Percentiles rank a stretch among this genome's conserved stretches.
These are phyloP conservation scores for Moniliophthora roreri DNA, from an alignment of 1,284 basidiomycete species.

Conservation along the genomic window DNA sequence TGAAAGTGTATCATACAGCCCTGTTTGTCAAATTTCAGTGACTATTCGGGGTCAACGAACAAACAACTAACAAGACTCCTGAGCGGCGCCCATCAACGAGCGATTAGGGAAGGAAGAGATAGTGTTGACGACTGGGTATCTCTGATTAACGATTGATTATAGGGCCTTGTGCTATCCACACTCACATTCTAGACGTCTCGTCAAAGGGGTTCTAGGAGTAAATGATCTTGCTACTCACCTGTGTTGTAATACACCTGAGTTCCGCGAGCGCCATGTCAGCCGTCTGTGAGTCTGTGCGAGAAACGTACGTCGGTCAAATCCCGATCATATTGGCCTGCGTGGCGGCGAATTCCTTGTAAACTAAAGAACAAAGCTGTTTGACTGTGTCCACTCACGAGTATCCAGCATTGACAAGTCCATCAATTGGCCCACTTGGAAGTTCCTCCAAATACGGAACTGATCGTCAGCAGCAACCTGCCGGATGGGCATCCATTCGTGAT, in stretches of 20 bases:
- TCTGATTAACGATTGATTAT: too few relatives aligned
- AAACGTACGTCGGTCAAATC: constrained; percentile 56
- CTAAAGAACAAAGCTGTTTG: constrained; percentile 2
- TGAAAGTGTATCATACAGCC: constrained; percentile 53
- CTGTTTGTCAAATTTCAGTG: constrained; percentile 24
- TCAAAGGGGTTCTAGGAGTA: background rate
- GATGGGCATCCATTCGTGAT: constrained; percentile 74
- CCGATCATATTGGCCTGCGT: constrained; percentile 59
- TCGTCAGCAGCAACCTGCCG: constrained; percentile 62
- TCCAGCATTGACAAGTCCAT: constrained; percentile 64
- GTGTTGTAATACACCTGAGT: constrained; percentile 60
- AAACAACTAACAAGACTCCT: constrained; percentile 48
- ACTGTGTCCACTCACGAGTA: constrained; percentile 39
- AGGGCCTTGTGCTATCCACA: too few relatives aligned
- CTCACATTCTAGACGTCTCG: background rate
- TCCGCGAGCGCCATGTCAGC: background rate
- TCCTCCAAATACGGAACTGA: constrained; percentile 65
- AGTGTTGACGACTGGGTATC: constrained; percentile 45
- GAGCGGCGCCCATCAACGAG: constrained; percentile 56
- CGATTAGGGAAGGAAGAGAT: constrained; percentile 45
- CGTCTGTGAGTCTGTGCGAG: background rate
- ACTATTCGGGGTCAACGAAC: background rate
- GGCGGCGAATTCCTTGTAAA: background rate
- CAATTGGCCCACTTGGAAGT: constrained; percentile 64
- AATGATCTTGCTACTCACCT: constrained; percentile 25